Percentiles rank a stretch among this genome's conserved stretches.
These are phyloP conservation scores for Syzygium aromaticum DNA, from an alignment of 345 rosid genomes.

Conservation along the genomic window DNA sequence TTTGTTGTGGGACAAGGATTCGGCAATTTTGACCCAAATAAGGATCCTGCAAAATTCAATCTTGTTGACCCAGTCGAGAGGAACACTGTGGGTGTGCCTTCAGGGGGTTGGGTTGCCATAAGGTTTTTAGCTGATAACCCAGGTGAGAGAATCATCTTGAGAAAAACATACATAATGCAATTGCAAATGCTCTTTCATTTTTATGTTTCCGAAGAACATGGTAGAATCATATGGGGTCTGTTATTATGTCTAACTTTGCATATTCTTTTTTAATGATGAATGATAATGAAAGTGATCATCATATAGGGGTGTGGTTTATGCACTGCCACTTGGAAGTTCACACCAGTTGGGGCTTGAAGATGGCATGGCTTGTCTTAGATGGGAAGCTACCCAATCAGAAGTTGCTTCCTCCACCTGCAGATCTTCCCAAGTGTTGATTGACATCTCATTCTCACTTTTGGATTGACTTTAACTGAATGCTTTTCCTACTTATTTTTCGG, in stretches of 20 bases:
- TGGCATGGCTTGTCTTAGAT: slow-evolving; percentile 70
- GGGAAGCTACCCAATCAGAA: slow-evolving; percentile 59
- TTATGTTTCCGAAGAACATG: neutral
- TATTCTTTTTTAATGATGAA: neutral
- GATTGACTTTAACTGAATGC: neutral
- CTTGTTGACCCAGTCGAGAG: slow-evolving; percentile 47
- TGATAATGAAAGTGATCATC: neutral
- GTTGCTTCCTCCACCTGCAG: slow-evolving; percentile 58
- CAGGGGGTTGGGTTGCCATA: slow-evolving; percentile 67
- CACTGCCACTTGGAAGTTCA: slow-evolving; percentile 75
- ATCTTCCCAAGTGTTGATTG: slow-evolving; percentile 53
- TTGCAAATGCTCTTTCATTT: neutral
- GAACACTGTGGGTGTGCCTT: slow-evolving; percentile 58
- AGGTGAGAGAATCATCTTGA: slow-evolving; percentile 20
- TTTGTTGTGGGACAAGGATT: slow-evolving; percentile 62
- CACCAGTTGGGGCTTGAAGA: slow-evolving; percentile 68
- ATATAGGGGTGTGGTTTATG: slow-evolving; percentile 66
- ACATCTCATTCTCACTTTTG: neutral
- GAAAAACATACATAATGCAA: neutral
- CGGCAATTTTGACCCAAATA: slow-evolving; percentile 41
- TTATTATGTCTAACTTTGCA: neutral
- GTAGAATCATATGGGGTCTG: neutral
- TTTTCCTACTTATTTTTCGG: neutral
- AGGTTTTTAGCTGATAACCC: slow-evolving; percentile 67
- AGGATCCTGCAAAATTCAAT: slow-evolving; percentile 54